phyloP scores from a whole-genome alignment of 192 early-diverging fungal species.

The Bifiguratus adelaidae region DNA sequence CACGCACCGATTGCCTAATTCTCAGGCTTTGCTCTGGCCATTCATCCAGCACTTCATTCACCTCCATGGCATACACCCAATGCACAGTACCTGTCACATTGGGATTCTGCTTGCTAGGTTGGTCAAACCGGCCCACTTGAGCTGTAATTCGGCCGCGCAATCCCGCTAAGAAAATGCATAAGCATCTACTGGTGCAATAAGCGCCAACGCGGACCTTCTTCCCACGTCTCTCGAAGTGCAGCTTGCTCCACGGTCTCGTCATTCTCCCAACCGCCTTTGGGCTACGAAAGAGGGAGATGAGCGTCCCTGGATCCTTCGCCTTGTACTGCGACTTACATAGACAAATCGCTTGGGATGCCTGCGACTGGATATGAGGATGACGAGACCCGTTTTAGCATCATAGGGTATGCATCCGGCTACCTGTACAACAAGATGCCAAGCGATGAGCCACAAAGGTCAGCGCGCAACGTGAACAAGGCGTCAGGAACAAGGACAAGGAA shows the following conservation, averaged over 20 bases:
- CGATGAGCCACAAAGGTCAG: too few relatives aligned
- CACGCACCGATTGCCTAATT: slow-evolving; percentile 30
- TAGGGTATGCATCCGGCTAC: slow-evolving; percentile 47
- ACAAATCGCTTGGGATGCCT: slow-evolving; percentile 37
- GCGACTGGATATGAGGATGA: slow-evolving; percentile 36
- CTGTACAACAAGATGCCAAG: slow-evolving; percentile 5
- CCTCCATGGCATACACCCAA: slow-evolving; percentile 46
- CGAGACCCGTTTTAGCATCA: slow-evolving; percentile 24
- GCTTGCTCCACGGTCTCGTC: slow-evolving; percentile 44
- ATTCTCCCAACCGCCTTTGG: slow-evolving; percentile 56
- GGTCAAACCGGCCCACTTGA: slow-evolving; percentile 36
- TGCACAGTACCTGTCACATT: slow-evolving; percentile 26
- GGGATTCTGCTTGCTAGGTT: slow-evolving; percentile 21
- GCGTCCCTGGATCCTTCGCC: neutral
- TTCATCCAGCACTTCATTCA: slow-evolving; percentile 31
- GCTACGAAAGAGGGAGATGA: slow-evolving; percentile 10
- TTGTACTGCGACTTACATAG: neutral
- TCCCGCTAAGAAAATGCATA: slow-evolving; percentile 21
- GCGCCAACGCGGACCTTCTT: slow-evolving; percentile 31
- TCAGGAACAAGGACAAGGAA: neutral
- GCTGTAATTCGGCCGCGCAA: slow-evolving; percentile 35
- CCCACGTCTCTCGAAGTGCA: slow-evolving; percentile 49
- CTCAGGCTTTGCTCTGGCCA: slow-evolving; percentile 44
- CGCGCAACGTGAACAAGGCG: neutral
- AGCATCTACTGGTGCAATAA: neutral